Conservation (phyloP, 768 basidiomycete species). For the Tephrocybe sp. region DNA sequence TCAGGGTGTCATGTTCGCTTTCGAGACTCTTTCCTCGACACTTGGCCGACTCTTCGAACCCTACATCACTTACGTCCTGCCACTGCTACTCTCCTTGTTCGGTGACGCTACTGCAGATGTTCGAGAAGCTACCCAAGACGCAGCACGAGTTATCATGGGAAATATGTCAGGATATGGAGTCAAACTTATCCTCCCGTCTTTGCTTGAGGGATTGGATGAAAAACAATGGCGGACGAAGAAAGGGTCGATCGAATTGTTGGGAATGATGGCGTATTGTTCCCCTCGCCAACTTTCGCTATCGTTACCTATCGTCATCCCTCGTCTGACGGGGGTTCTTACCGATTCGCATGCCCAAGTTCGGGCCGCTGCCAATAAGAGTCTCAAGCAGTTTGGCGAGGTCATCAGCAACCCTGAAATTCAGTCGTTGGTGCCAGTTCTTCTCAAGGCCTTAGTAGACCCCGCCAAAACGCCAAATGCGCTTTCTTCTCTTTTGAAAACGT, state of each 20-base stretch:
- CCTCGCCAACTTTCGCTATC: slow-evolving; percentile 93
- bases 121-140: slow-evolving; percentile 90
- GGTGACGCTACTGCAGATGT: slow-evolving; percentile 88
- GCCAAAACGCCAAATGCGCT: slow-evolving; percentile 86
- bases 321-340: slow-evolving; percentile 91
- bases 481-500: slow-evolving; percentile 84
- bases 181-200: slow-evolving; percentile 88
- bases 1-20: slow-evolving; percentile 93
- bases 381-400: slow-evolving; percentile 98
- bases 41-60: slow-evolving; percentile 93
- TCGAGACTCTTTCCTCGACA: slow-evolving; percentile 86
- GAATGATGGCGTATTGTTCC: slow-evolving; percentile 99
- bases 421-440: slow-evolving; percentile 80
- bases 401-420: slow-evolving; percentile 98
- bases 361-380: slow-evolving; percentile 86
- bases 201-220: slow-evolving; percentile 91
- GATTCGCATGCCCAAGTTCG: slow-evolving; percentile 98
- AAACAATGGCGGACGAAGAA: slow-evolving; percentile 99
- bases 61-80: slow-evolving; percentile 81
- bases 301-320: slow-evolving; percentile 93
- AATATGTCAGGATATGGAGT: slow-evolving; percentile 94
- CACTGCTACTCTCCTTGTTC: slow-evolving; percentile 79
- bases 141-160: slow-evolving; percentile 92
- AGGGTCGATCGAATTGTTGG: slow-evolving; percentile 94
- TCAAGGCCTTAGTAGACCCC: slow-evolving; percentile 96